These are phyloP conservation scores for Kwoniella sp. DNA, from an alignment of 768 basidiomycete species.

Conservation along the genomic window DNA sequence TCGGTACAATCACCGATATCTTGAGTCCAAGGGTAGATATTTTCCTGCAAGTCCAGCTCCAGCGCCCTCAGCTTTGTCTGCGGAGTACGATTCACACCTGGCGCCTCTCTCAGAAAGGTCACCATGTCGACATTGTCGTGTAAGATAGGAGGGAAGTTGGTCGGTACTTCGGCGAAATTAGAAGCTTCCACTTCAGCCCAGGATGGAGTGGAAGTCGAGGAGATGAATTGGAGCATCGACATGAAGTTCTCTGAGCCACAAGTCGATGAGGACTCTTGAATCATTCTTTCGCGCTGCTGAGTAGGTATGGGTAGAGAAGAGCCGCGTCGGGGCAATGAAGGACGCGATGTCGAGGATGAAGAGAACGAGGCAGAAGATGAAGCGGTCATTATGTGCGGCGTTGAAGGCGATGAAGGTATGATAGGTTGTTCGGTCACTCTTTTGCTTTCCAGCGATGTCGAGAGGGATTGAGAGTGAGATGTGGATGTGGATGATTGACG, in stretches of 20 bases:
- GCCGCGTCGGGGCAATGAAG: slow-evolving; percentile 7
- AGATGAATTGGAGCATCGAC: slow-evolving; percentile 18
- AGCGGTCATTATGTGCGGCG: slow-evolving; percentile 3
- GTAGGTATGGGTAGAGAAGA: slow-evolving; percentile 6
- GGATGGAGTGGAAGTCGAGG: slow-evolving; percentile 3
- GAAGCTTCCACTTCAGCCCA: slow-evolving; percentile 18
- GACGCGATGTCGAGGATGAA: neutral
- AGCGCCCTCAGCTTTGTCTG: neutral
- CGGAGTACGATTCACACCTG: slow-evolving; percentile 9
- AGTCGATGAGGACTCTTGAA: neutral
- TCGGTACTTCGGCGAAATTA: slow-evolving; percentile 6
- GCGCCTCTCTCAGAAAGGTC: slow-evolving; percentile 15
- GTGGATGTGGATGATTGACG: slow-evolving; percentile 5
- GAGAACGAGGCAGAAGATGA: slow-evolving; percentile 7
- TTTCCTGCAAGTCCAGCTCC: neutral
- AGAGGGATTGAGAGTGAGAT: slow-evolving; percentile 2
- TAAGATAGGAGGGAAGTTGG: slow-evolving; percentile 1
- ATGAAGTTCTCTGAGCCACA: neutral
- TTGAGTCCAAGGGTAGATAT: neutral
- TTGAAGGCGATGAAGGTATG: slow-evolving; percentile 10
- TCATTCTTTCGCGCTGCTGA: neutral
- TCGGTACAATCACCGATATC: neutral
- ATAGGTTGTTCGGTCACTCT: neutral
- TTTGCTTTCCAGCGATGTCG: slow-evolving; percentile 6
- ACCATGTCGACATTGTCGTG: slow-evolving; percentile 10